These are phyloP conservation scores for Suhomyces wounanorum DNA, from an alignment of 1,139 yeast genomes.

Conservation along the genomic window DNA sequence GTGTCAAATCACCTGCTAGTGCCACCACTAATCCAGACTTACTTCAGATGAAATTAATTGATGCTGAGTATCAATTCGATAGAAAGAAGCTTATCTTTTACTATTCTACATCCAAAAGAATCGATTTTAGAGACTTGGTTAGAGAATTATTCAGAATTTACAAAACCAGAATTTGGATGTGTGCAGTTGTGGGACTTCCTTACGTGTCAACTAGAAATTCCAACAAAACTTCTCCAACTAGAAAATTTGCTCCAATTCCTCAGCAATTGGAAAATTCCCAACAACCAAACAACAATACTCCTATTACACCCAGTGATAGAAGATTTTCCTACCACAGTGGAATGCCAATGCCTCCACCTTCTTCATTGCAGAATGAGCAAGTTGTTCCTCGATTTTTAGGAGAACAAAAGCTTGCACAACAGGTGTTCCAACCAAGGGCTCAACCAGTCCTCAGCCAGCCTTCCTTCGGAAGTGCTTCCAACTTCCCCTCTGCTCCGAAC, in stretches of 20 bases:
- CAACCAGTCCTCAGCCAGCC: not conserved
- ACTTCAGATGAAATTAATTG: constrained; percentile 26
- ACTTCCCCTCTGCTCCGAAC: constrained; percentile 2
- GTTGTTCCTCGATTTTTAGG: constrained; percentile 8
- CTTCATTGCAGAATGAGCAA: constrained; percentile 3
- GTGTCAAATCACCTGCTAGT: constrained; percentile 7
- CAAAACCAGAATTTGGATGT: constrained; percentile 34
- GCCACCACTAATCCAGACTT: constrained; percentile 16
- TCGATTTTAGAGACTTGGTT: constrained; percentile 31
- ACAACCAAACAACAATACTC: not conserved
- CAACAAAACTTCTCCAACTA: constrained; percentile 8
- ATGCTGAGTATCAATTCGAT: constrained; percentile 32
- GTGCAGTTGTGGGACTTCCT: constrained; percentile 29
- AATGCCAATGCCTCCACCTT: constrained; percentile 4
- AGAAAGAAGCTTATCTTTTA: constrained; percentile 29
- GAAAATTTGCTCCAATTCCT: not conserved
- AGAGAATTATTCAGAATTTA: constrained; percentile 28
- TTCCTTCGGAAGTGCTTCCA: not conserved
- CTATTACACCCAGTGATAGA: constrained; percentile 1
- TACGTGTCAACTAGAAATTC: constrained; percentile 11
- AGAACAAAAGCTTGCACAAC: constrained; percentile 4
- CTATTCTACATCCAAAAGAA: constrained; percentile 26
- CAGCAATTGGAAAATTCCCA: constrained; percentile 1
- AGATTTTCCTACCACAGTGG: constrained; percentile 11
- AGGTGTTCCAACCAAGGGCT: constrained; percentile 1